These are phyloP conservation scores for Canavalia gladiata DNA, from an alignment of 306 rosid species.

Conservation along the genomic window DNA sequence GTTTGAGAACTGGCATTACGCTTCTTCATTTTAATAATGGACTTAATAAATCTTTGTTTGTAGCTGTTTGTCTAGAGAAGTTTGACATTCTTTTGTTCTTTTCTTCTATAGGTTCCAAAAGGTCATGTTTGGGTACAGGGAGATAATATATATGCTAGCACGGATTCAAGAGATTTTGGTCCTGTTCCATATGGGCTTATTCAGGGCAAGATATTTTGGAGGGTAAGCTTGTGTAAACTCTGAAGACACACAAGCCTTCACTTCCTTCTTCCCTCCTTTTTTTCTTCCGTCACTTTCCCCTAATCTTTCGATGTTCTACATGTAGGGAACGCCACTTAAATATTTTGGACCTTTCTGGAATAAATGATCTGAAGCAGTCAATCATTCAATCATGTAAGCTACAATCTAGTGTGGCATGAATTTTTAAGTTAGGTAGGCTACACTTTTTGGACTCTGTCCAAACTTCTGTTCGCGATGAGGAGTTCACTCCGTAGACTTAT, in stretches of 20 bases:
- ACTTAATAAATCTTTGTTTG: conserved; percentile 1
- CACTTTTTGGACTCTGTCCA: not conserved
- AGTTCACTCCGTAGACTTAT: not conserved
- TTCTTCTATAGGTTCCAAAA: conserved; percentile 68
- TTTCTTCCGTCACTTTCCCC: not conserved
- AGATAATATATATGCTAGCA: conserved; percentile 61
- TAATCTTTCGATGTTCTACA: conserved; percentile 35
- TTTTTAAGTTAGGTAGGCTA: not conserved
- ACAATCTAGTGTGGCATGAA: conserved; percentile 23
- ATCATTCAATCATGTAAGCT: conserved; percentile 52
- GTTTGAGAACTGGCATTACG: not conserved
- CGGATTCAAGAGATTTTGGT: conserved; percentile 81
- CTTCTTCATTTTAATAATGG: conserved; percentile 9
- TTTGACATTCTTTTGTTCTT: not conserved
- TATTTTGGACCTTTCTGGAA: conserved; percentile 69
- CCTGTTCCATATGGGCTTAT: conserved; percentile 80
- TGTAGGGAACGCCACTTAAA: conserved; percentile 69
- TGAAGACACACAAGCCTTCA: not conserved
- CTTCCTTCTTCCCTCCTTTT: not conserved
- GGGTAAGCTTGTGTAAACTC: conserved; percentile 54
- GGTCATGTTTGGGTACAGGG: conserved; percentile 88
- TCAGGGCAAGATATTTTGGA: conserved; percentile 69
- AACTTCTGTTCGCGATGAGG: not conserved
- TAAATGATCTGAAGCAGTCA: conserved; percentile 45
- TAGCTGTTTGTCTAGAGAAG: not conserved